These are phyloP conservation scores for Aspergillus fumigatus DNA, from an alignment of 2,329 filamentous ascomycete genomes.

Conservation along the genomic window DNA sequence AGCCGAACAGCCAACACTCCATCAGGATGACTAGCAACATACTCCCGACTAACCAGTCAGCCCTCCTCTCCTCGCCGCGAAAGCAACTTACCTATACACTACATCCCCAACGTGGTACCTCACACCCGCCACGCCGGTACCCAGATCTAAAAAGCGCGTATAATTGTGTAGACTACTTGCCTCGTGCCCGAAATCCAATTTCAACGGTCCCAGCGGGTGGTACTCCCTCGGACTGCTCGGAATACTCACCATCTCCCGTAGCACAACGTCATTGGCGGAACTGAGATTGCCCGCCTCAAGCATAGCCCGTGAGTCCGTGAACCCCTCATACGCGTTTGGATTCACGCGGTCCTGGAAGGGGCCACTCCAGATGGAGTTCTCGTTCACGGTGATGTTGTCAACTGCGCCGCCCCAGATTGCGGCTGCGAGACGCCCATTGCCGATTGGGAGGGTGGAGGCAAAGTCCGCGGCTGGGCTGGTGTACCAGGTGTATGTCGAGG, in stretches of 20 bases:
- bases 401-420: slow-evolving; percentile 10
- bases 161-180: background rate
- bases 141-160: slow-evolving; percentile 7
- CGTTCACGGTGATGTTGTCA: slow-evolving; percentile 17
- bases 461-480: slow-evolving; percentile 14
- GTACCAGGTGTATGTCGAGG: slow-evolving; percentile 18
- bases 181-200: slow-evolving; percentile 6
- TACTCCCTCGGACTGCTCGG: slow-evolving; percentile 7
- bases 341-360: slow-evolving; percentile 13
- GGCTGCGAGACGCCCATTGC: slow-evolving; percentile 17
- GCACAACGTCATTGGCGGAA: background rate
- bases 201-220: slow-evolving; percentile 8
- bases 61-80: background rate
- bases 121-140: slow-evolving; percentile 2
- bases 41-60: slow-evolving; percentile 8
- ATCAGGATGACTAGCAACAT: slow-evolving; percentile 10
- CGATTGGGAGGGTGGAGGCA: slow-evolving; percentile 13
- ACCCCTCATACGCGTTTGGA: slow-evolving; percentile 1
- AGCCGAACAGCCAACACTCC: slow-evolving; percentile 6
- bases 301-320: background rate
- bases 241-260: slow-evolving; percentile 5
- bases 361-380: slow-evolving; percentile 19
- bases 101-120: slow-evolving; percentile 5
- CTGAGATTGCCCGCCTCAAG: slow-evolving; percentile 8
- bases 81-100: background rate